phyloP scores from a whole-genome alignment of 176 grass and related monocot species.

The Oropetium thomaeum region DNA sequence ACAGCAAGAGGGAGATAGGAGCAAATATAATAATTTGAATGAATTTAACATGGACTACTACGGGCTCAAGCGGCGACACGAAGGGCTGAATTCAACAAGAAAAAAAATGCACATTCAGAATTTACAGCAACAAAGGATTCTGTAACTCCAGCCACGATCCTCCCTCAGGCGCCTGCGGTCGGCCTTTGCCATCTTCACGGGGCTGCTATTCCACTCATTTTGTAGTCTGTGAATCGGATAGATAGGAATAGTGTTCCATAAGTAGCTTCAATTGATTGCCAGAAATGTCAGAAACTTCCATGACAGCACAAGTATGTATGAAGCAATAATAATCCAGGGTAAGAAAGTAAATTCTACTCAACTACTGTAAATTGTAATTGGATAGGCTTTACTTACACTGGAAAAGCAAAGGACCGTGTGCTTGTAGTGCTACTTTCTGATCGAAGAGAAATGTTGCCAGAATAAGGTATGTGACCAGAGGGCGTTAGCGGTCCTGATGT shows the following conservation, averaged over 20 bases:
- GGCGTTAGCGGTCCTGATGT: conserved; percentile 41
- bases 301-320: not conserved
- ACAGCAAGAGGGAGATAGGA: not conserved
- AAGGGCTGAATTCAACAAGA: conserved; percentile 29
- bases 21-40: conserved; percentile 43
- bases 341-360: not conserved
- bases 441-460: conserved; percentile 84
- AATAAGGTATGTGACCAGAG: conserved; percentile 63
- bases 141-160: conserved; percentile 55
- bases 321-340: not conserved
- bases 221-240: conserved; percentile 54
- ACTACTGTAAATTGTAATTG: not conserved
- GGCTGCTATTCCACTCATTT: conserved; percentile 84
- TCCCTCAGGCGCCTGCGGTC: conserved; percentile 55
- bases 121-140: conserved; percentile 88
- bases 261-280: not conserved
- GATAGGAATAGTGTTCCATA: not conserved
- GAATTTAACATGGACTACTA: conserved; percentile 51
- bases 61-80: conserved; percentile 18
- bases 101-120: conserved; percentile 47
- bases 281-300: not conserved
- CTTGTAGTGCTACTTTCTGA: conserved; percentile 90
- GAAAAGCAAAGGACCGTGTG: conserved; percentile 86
- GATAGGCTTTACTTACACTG: conserved; percentile 64
- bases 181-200: conserved; percentile 83